Evolutionary conservation across 2,329 filamentous ascomycete genomes (phyloP).

Genomic region (Aspergillus tamarii): DNA sequence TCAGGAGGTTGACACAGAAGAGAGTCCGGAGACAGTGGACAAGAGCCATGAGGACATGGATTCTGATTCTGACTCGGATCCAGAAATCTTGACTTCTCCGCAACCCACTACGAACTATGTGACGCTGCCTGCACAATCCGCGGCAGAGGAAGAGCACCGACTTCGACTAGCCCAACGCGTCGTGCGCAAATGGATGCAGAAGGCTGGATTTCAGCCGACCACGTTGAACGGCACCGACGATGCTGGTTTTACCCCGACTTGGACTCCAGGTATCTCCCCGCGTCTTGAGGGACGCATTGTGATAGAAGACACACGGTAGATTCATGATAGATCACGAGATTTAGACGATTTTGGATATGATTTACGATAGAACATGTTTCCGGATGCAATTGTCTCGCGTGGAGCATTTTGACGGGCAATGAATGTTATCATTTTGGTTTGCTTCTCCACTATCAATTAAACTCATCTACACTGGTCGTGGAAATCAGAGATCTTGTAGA

Average conservation of each 20-base stretch:
- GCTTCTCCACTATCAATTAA: not conserved
- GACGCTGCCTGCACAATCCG: slow-evolving; percentile 40
- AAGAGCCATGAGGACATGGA: slow-evolving; percentile 47
- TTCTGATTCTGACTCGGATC: slow-evolving; percentile 47
- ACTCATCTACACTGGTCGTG: not conserved
- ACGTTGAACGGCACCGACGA: slow-evolving; percentile 55
- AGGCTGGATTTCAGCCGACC: slow-evolving; percentile 63
- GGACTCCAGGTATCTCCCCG: slow-evolving; percentile 81
- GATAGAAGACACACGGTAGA: slow-evolving; percentile 20
- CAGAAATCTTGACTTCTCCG: slow-evolving; percentile 41
- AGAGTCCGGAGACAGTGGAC: slow-evolving; percentile 47
- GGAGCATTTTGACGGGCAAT: not conserved
- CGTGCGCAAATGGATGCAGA: slow-evolving; percentile 72
- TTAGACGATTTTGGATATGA: not conserved
- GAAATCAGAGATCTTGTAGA: not conserved
- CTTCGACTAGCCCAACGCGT: slow-evolving; percentile 69
- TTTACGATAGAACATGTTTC: slow-evolving; percentile 7
- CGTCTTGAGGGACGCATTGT: slow-evolving; percentile 75
- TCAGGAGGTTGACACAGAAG: slow-evolving; percentile 20
- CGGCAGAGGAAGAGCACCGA: slow-evolving; percentile 58
- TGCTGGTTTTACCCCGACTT: slow-evolving; percentile 64
- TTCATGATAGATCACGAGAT: not conserved
- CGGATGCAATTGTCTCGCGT: not conserved
- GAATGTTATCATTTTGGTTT: not conserved
- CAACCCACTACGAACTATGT: slow-evolving; percentile 40